Conservation (phyloP, 768 basidiomycete species). For the Boletus coccyginus region DNA sequence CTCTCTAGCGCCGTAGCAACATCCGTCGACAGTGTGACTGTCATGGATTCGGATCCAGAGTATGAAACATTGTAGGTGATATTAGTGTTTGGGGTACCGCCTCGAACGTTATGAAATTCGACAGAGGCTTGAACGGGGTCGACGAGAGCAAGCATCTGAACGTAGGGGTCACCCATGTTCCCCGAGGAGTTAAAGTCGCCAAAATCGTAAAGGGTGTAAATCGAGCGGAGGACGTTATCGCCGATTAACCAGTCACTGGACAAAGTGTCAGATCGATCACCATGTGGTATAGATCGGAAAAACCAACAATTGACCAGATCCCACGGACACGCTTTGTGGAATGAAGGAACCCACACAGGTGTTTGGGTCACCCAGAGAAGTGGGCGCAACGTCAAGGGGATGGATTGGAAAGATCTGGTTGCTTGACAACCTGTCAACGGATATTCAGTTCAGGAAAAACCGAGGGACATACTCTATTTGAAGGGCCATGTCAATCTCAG, state of each 20-base stretch:
- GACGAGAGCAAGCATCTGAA: conserved; percentile 69
- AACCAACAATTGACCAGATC: conserved; percentile 64
- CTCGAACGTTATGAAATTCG: conserved; percentile 68
- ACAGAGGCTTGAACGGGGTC: conserved; percentile 66
- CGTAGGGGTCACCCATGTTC: conserved; percentile 71
- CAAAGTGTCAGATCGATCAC: conserved; percentile 5
- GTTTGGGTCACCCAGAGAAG: conserved; percentile 40
- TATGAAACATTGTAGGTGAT: conserved; percentile 61
- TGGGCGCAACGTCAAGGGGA: conserved; percentile 70
- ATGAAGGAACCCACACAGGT: conserved; percentile 76
- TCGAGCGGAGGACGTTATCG: conserved; percentile 77
- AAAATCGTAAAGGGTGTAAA: conserved; percentile 83
- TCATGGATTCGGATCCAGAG: conserved; percentile 41
- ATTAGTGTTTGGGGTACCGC: conserved; percentile 59
- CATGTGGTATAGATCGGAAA: background rate
- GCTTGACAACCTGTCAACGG: conserved; percentile 37
- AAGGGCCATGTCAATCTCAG: conserved; percentile 75
- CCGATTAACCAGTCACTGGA: conserved; percentile 79
- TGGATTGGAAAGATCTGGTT: conserved; percentile 75
- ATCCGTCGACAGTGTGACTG: conserved; percentile 56
- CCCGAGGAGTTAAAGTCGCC: conserved; percentile 69
- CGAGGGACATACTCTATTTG: conserved; percentile 63
- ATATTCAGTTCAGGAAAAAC: conserved; percentile 2
- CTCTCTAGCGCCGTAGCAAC: conserved; percentile 57
- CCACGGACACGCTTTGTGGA: conserved; percentile 57